Percentiles rank a stretch among this genome's conserved stretches.
phyloP scores from a whole-genome alignment of 1,139 yeast genomes.

The Saccharomycopsis hybrid region DNA sequence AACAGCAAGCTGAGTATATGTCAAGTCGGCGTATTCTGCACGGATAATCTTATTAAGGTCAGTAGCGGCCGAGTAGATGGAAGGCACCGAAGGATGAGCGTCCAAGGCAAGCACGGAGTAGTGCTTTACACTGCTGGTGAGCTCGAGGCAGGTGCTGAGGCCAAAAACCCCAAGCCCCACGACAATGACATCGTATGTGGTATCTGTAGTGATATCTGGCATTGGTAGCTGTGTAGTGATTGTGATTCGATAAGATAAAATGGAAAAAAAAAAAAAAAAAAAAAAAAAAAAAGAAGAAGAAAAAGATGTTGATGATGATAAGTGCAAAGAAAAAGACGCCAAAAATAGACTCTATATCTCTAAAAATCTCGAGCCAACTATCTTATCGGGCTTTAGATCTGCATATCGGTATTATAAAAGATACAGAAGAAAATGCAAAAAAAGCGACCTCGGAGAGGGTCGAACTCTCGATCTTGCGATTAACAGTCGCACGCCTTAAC shows the following conservation, averaged over 20 bases:
- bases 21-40: constrained; percentile 35
- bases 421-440: constrained; percentile 1
- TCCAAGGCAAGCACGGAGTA: constrained; percentile 32
- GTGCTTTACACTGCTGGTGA: constrained; percentile 25
- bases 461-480: constrained; percentile 24
- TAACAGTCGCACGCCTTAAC: constrained; percentile 23
- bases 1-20: constrained; percentile 35
- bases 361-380: too few species aligned
- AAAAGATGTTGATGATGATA: too few species aligned
- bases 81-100: constrained; percentile 35
- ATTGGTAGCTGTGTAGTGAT: too few species aligned
- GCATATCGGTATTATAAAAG: too few species aligned
- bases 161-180: constrained; percentile 35
- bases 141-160: constrained; percentile 32
- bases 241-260: too few species aligned
- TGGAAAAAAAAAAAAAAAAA: too few species aligned
- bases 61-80: constrained; percentile 42
- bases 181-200: constrained; percentile 14
- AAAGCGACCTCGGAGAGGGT: constrained; percentile 23
- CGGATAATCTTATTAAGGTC: constrained; percentile 44
- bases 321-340: too few species aligned
- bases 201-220: not conserved
- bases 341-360: too few species aligned
- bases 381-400: too few species aligned
- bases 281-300: too few species aligned